These are phyloP conservation scores for Phialophora tarda DNA, from an alignment of 2,329 filamentous ascomycete species.

Conservation along the genomic window DNA sequence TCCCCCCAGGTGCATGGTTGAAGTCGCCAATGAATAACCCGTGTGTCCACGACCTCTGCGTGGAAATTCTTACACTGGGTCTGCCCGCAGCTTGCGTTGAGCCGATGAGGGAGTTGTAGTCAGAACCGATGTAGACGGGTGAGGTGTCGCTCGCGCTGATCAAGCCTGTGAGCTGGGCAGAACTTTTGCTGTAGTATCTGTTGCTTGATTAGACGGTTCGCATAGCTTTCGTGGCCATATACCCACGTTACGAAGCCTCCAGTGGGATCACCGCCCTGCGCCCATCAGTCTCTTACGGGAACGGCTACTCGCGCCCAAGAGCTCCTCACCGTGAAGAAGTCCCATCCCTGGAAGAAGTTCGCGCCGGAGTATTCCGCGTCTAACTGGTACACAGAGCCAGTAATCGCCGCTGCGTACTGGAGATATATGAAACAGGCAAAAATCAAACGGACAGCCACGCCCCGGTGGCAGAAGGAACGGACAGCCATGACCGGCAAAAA, in stretches of 20 bases:
- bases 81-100: slow-evolving; percentile 40
- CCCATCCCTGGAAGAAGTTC: slow-evolving; percentile 50
- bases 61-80: slow-evolving; percentile 43
- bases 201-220: slow-evolving; percentile 3
- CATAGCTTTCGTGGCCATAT: slow-evolving; percentile 39
- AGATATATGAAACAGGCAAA: slow-evolving; percentile 28
- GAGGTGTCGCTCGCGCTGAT: slow-evolving; percentile 36
- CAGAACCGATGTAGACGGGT: slow-evolving; percentile 45
- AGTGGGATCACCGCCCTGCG: slow-evolving; percentile 44
- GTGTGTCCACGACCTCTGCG: slow-evolving; percentile 42
- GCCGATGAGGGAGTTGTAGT: slow-evolving; percentile 37
- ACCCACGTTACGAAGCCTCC: slow-evolving; percentile 46
- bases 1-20: slow-evolving; percentile 44
- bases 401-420: slow-evolving; percentile 27
- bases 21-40: slow-evolving; percentile 48
- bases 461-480: slow-evolving; percentile 16
- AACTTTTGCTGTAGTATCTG: slow-evolving; percentile 43
- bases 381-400: slow-evolving; percentile 34
- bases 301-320: not conserved
- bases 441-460: slow-evolving; percentile 15
- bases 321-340: slow-evolving; percentile 45
- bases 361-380: slow-evolving; percentile 42
- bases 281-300: slow-evolving; percentile 10
- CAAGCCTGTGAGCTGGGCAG: slow-evolving; percentile 34
- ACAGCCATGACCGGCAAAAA: slow-evolving; percentile 32